These are phyloP conservation scores for Borovskyia barvae DNA, from an alignment of 208 protist genomes.

Conservation along the genomic window DNA sequence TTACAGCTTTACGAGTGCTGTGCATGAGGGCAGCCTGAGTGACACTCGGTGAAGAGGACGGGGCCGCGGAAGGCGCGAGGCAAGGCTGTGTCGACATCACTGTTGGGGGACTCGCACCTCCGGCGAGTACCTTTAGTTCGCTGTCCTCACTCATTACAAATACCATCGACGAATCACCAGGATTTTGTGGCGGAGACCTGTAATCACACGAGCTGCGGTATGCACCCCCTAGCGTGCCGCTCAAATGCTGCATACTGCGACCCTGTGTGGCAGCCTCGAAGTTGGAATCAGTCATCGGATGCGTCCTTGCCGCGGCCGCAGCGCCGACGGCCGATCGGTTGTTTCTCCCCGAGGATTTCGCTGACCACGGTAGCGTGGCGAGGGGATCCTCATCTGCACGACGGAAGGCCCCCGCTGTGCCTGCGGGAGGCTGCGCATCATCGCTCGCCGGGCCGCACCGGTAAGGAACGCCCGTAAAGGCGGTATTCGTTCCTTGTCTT, in stretches of 20 bases:
- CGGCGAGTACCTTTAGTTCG: slow-evolving; percentile 34
- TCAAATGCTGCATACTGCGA: neutral
- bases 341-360: no score
- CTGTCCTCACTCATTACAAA: slow-evolving; percentile 36
- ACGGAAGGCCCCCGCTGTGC: no score
- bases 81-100: neutral
- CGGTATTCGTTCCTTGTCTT: no score
- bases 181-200: slow-evolving; percentile 9
- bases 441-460: no score
- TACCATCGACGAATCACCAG: slow-evolving; percentile 18
- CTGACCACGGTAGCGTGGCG: no score
- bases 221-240: slow-evolving; percentile 3
- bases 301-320: no score
- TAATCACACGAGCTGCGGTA: neutral
- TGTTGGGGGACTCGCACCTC: slow-evolving; percentile 3
- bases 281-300: no score
- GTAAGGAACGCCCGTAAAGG: no score
- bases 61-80: neutral
- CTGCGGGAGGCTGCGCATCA: no score
- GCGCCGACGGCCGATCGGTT: no score
- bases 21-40: neutral
- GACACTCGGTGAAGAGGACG: neutral
- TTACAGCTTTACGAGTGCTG: neutral
- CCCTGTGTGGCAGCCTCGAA: no score
- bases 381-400: no score